Conservation (phyloP, 345 rosid genomes). For the Mallotus nudiflorus region DNA sequence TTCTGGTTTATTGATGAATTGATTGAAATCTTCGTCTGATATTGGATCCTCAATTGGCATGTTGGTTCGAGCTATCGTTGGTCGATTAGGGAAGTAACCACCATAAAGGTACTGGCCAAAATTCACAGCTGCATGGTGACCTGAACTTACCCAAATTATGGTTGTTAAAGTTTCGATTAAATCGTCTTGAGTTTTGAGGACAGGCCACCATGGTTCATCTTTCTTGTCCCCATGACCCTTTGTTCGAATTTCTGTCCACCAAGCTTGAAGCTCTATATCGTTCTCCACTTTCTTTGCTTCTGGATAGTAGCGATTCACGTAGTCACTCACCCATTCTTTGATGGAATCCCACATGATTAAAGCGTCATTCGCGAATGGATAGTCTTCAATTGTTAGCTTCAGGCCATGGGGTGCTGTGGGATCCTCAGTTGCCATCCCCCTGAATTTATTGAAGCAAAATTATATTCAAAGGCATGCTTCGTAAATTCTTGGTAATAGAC, state of each 20-base stretch:
- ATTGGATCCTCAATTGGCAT: slow-evolving; percentile 6
- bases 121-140: slow-evolving; percentile 3
- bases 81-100: slow-evolving; percentile 11
- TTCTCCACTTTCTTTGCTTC: slow-evolving; percentile 9
- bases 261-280: slow-evolving; percentile 38
- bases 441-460: neutral
- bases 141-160: slow-evolving; percentile 16
- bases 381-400: slow-evolving; percentile 34
- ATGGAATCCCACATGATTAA: slow-evolving; percentile 32
- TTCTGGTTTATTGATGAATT: neutral
- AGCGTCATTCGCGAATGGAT: slow-evolving; percentile 38
- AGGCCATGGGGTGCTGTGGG: slow-evolving; percentile 29
- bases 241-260: slow-evolving; percentile 42
- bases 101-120: neutral
- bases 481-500: too few relatives aligned
- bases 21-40: neutral
- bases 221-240: slow-evolving; percentile 21
- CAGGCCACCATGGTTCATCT: slow-evolving; percentile 26
- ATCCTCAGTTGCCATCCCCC: slow-evolving; percentile 37
- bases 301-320: slow-evolving; percentile 28
- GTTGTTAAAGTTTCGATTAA: slow-evolving; percentile 1
- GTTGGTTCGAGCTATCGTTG: slow-evolving; percentile 3
- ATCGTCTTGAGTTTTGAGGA: neutral
- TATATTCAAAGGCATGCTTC: too few relatives aligned
- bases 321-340: slow-evolving; percentile 30